Base-by-base conservation (phyloP, 192 early-diverging fungal species). In the Diversispora epigaea region DNA sequence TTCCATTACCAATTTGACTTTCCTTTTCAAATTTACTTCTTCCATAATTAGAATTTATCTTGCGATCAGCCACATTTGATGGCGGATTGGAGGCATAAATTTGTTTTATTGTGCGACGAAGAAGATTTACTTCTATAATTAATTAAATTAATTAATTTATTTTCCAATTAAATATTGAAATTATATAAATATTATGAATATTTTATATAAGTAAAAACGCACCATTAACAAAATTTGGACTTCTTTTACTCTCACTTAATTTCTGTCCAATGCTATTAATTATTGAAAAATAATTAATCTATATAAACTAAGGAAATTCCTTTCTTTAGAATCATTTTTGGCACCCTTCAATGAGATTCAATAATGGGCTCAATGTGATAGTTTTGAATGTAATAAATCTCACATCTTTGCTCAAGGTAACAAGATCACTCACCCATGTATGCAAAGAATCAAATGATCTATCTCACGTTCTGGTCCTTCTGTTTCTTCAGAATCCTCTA, bases 371-470 rank as follows among this genome's bases (percentile, higher is more conserved):
- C n/a, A n/a, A n/a, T n/a, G n/a, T n/a, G n/a, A 49, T 50, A 50
- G 49, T 12, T 50, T 12, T 50, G 10, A 50, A 50, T 12, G 8
- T 12, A 50, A 12, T 14, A 50, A 50, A 50, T 2, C 5, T 12
- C 10, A 50, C 8, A 50, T 54, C 10, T 4, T 17, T 17, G 4
- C 12, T 54, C 10, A 40, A 9, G 43, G 43, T 15, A 32, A 12
- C 41, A 19, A 47, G 4, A 19, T n/a, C 9, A 65, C 22, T 45
- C 40, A 83, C 80, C 93, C 94, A 73, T 95, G 94, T 77, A 95
- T 89, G 19, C 91, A 92, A 65, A 95, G 79, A 9, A 95, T 81
- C n/a, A 95, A 75, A 78, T 95, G 94, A 73, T 93, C 85, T 66
- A 95, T 91, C 11, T 81, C 83, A 25, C 93, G 81, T 54, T 89